Evolutionary conservation across 305 asterid genomes (phyloP), one percentile per base, ranked within the genome.

Genomic region (Nicotiana rustica): DNA sequence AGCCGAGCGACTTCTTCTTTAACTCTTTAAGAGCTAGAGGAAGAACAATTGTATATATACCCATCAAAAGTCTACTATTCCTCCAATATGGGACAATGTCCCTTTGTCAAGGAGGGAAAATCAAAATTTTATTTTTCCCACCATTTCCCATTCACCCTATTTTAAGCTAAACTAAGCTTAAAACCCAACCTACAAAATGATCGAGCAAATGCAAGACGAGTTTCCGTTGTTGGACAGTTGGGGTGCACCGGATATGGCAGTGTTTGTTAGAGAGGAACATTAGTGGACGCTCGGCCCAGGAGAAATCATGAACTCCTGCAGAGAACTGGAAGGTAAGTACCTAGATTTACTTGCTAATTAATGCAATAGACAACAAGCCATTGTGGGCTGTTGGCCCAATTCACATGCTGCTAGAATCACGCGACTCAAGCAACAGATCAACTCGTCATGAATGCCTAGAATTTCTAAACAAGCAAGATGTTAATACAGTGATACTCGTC

Each of bases 351-450:
- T 85, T 4, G 82, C 84, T 1, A 18, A 8, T 61, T 1, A 18
- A 8, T 61, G 31, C 67, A 61, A 19, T 18, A 61, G 78, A 81
- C 14, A 25, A 86, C 8, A 25, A 86, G 9, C 67, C 82, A 0
- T 68, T 82, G 2, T 87, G 86, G 83, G 87, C 90, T 2, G 21
- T 90, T 1, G 91, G 92, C 18, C 91, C 93, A 12, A 85, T 90
- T 67, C 86, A 90, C 77, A 90, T 89, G 9, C 18, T 90, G 0
- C 38, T 10, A 0, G 9, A 81, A 4, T 64, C 65, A n/a, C 65
- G 7, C 1, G 19, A 59, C 10, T 59, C 25, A 17, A 59, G 65
- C 65, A 59, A 59, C 65, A 59, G 21, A 13, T 31, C 35, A 31
- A 31, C 25, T 6, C 25, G 25, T n/a, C 25, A 17, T 59, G 65